Evolutionary conservation across 176 grass and related monocot genomes (phyloP).

Genomic region (Eleusine coracana): DNA sequence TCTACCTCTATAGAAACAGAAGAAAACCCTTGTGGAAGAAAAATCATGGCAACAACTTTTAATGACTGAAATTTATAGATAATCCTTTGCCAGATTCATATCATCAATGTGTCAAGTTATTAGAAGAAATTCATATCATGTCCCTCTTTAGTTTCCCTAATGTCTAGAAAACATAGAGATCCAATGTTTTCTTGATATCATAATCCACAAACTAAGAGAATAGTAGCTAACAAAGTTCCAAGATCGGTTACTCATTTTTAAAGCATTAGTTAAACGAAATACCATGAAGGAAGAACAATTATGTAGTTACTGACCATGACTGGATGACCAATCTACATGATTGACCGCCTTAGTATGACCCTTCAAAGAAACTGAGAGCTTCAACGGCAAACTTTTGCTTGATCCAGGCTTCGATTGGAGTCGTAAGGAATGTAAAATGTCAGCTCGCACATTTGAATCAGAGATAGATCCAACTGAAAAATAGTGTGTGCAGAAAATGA

Average conservation of each 20-base stretch:
- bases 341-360: slow-evolving; percentile 73
- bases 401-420: slow-evolving; percentile 43
- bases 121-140: too few relatives aligned
- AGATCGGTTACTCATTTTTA: neutral
- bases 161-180: neutral
- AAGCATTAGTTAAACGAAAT: neutral
- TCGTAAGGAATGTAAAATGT: slow-evolving; percentile 56
- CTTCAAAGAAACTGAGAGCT: slow-evolving; percentile 58
- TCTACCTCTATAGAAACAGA: too few relatives aligned
- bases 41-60: neutral
- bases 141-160: neutral
- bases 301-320: slow-evolving; percentile 60
- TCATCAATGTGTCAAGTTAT: neutral
- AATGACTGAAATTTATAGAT: neutral
- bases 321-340: slow-evolving; percentile 74
- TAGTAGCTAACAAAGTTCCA: neutral
- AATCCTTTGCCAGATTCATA: neutral
- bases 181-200: neutral
- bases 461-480: slow-evolving; percentile 54
- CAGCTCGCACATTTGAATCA: slow-evolving; percentile 56
- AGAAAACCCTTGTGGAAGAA: too few relatives aligned
- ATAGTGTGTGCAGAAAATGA: slow-evolving; percentile 24
- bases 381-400: slow-evolving; percentile 42
- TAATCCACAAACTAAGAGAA: neutral
- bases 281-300: neutral